A percentile compares a stretch with the other conserved stretches of the same genome.
Conservation (phyloP, 495 filamentous ascomycete genomes). For the Xylaria nigripes region DNA sequence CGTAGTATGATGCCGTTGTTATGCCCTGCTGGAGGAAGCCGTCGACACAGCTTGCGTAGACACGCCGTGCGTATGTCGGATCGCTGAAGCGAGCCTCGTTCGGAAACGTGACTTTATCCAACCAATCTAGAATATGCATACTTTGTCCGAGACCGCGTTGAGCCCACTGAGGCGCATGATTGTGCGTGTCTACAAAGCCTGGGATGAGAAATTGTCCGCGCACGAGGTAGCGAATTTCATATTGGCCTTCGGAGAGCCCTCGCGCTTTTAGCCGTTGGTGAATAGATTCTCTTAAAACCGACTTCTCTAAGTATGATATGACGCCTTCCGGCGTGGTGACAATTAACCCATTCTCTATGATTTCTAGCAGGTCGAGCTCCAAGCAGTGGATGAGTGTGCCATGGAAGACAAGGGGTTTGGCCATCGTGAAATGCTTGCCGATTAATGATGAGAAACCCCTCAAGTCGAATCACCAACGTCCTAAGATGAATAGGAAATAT, state of each 20-base stretch:
- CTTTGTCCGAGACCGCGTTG: slow-evolving; percentile 53
- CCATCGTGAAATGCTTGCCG: slow-evolving; percentile 1
- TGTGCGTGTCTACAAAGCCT: slow-evolving; percentile 58
- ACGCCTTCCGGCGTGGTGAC: slow-evolving; percentile 34
- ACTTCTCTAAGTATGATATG: slow-evolving; percentile 30
- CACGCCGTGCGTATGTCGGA: slow-evolving; percentile 40
- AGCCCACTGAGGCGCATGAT: slow-evolving; percentile 57
- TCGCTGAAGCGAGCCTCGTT: slow-evolving; percentile 53
- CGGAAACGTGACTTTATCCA: slow-evolving; percentile 53
- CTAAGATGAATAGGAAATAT: neutral
- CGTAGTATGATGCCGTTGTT: slow-evolving; percentile 61
- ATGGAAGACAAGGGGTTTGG: slow-evolving; percentile 35
- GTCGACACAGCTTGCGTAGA: slow-evolving; percentile 47
- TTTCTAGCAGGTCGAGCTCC: slow-evolving; percentile 32
- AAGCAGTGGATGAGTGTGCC: slow-evolving; percentile 48
- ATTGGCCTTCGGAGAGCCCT: slow-evolving; percentile 1
- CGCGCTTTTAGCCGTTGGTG: slow-evolving; percentile 9
- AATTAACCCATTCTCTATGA: slow-evolving; percentile 42
- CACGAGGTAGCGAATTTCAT: slow-evolving; percentile 30
- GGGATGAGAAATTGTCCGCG: slow-evolving; percentile 51
- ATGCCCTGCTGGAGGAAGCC: slow-evolving; percentile 55
- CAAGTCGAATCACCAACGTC: too few relatives aligned
- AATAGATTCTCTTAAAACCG: slow-evolving; percentile 8
- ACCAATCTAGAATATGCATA: slow-evolving; percentile 52
- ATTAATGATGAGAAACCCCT: neutral